Conservation (phyloP, 2,329 filamentous ascomycete species). For the Fusarium papillatum region DNA sequence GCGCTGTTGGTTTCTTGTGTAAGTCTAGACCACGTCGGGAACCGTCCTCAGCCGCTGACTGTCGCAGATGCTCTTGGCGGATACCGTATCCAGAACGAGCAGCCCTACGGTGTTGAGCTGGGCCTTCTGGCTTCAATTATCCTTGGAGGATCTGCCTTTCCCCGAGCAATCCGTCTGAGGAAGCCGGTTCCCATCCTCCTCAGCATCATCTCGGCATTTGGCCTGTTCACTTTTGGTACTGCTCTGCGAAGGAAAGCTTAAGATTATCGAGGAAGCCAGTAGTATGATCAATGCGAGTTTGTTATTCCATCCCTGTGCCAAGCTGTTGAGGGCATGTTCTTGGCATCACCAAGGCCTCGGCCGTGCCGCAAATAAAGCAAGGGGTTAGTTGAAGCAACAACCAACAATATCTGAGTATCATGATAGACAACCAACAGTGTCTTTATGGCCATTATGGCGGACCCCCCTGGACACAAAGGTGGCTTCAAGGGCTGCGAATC, state of each 20-base stretch:
- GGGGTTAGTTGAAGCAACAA: background rate
- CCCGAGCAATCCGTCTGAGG: slow-evolving; percentile 83
- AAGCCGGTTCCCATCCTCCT: slow-evolving; percentile 90
- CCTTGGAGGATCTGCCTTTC: slow-evolving; percentile 86
- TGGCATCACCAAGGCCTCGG: background rate
- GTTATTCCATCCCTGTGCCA: background rate
- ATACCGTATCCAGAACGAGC: slow-evolving; percentile 80
- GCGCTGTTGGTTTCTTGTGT: slow-evolving; percentile 81
- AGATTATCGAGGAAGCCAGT: background rate
- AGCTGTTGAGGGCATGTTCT: background rate
- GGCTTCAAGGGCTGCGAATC: background rate
- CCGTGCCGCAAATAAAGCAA: background rate
- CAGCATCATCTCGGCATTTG: slow-evolving; percentile 84
- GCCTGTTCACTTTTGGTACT: slow-evolving; percentile 83
- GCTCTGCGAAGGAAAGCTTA: slow-evolving; percentile 65
- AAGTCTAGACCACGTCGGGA: slow-evolving; percentile 44
- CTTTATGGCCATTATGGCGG: background rate
- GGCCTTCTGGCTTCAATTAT: slow-evolving; percentile 91
- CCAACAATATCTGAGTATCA: background rate
- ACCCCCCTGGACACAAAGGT: background rate
- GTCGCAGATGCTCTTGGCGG: slow-evolving; percentile 80
- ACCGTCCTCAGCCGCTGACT: slow-evolving; percentile 10
- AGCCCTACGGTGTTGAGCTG: slow-evolving; percentile 88
- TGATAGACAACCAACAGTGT: background rate
- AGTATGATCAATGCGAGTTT: background rate